A percentile compares a stretch with the other conserved stretches of the same genome.
Evolutionary conservation across 202 grass and related monocot species (phyloP).

Genomic region (Zoysia matrella): DNA sequence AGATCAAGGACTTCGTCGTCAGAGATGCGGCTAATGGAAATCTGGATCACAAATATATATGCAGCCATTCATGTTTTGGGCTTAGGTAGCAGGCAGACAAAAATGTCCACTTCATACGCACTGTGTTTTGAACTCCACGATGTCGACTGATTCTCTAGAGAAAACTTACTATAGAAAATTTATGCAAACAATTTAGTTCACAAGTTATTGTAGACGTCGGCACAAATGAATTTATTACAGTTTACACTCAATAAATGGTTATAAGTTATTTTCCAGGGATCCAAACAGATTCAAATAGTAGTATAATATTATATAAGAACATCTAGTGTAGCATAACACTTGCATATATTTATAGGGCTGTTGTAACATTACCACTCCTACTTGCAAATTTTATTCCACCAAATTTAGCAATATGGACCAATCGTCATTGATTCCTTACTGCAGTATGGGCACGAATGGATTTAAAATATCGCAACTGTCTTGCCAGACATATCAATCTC

Average conservation of each 20-base stretch:
- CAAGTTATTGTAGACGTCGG: background rate
- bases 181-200: background rate
- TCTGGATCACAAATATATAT: background rate
- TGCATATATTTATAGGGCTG: no score
- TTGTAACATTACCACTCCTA: no score
- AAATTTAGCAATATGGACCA: background rate
- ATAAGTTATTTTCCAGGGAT: no score
- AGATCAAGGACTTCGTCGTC: background rate
- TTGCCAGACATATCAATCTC: background rate
- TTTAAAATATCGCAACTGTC: background rate
- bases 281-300: no score
- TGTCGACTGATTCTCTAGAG: background rate
- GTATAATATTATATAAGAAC: no score
- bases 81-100: background rate
- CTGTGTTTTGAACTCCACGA: background rate
- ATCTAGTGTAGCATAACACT: no score
- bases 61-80: background rate
- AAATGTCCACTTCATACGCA: background rate
- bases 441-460: background rate
- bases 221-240: background rate
- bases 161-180: background rate
- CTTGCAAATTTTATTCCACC: background rate
- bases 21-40: background rate
- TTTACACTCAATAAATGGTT: no score
- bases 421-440: background rate